A percentile compares a stretch with the other conserved stretches of the same genome.
phyloP scores from a whole-genome alignment of 2,329 filamentous ascomycete species.

The Acrodontium crateriforme region DNA sequence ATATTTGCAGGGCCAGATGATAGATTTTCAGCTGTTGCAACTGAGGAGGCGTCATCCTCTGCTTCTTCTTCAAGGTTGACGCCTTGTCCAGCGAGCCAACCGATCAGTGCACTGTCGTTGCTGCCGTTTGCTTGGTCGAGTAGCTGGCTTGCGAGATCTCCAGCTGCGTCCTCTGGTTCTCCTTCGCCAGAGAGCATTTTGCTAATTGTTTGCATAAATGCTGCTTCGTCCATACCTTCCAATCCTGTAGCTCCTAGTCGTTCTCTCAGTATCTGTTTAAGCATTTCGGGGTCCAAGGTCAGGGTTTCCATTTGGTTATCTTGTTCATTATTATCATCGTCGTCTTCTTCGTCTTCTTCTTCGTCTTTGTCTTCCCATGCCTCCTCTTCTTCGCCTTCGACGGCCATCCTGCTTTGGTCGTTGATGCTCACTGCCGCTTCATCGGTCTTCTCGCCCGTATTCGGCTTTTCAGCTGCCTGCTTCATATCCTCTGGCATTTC shows the following conservation, averaged over 20 bases:
- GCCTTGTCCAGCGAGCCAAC: constrained; percentile 22
- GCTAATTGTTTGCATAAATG: constrained; percentile 29
- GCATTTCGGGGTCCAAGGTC: constrained; percentile 24
- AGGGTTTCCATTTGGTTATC: constrained; percentile 8
- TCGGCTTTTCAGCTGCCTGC: constrained; percentile 14
- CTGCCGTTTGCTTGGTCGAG: constrained; percentile 22
- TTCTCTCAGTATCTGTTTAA: constrained; percentile 21
- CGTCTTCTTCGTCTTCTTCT: constrained; percentile 11
- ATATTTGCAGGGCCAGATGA: too few species aligned
- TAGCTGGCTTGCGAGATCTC: constrained; percentile 29
- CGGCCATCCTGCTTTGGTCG: too few species aligned
- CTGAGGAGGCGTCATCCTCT: constrained; percentile 11
- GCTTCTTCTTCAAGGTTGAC: constrained; percentile 11
- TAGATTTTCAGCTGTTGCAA: constrained; percentile 1
- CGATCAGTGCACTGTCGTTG: constrained; percentile 14
- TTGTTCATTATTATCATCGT: constrained; percentile 7
- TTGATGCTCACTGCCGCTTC: constrained; percentile 2
- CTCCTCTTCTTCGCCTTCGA: constrained; percentile 7
- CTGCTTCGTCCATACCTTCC: constrained; percentile 27
- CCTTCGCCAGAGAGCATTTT: constrained; percentile 31
- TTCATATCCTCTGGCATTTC: constrained; percentile 19
- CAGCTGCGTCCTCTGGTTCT: constrained; percentile 28
- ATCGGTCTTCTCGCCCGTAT: constrained; percentile 4
- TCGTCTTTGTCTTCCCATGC: constrained; percentile 10
- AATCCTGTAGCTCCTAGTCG: constrained; percentile 19